Evolutionary conservation across 768 basidiomycete species (phyloP).

Genomic region (Russula dissimulans): DNA sequence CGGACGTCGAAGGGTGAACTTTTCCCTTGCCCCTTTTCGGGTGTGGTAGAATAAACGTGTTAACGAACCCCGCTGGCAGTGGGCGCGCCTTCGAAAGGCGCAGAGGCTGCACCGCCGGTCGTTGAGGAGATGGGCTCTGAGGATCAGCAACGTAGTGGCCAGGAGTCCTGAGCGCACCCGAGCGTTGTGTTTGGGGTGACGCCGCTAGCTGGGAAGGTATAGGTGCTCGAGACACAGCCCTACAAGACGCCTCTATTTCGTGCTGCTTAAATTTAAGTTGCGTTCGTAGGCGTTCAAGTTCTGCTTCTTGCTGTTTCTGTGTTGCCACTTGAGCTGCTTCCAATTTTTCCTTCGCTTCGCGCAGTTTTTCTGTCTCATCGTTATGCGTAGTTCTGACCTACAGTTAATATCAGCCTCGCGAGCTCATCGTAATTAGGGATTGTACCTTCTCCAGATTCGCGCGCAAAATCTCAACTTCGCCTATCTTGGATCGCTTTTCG

Average conservation of each 20-base stretch:
- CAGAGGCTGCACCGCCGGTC: not conserved
- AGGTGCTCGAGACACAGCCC: not conserved
- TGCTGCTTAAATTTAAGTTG: slow-evolving; percentile 19
- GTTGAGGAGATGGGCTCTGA: not conserved
- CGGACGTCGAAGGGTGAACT: not conserved
- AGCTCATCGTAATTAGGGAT: not conserved
- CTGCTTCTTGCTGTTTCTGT: slow-evolving; percentile 9
- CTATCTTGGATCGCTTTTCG: slow-evolving; percentile 18
- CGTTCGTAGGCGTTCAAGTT: slow-evolving; percentile 18
- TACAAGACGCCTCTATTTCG: slow-evolving; percentile 14
- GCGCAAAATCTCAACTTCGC: slow-evolving; percentile 18
- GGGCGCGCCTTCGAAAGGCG: not conserved
- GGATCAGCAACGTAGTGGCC: not conserved
- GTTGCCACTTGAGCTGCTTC: slow-evolving; percentile 11
- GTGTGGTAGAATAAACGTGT: slow-evolving; percentile 3
- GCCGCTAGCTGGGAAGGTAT: not conserved
- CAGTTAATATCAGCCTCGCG: not conserved
- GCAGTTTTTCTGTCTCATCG: slow-evolving; percentile 13
- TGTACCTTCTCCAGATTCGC: slow-evolving; percentile 15
- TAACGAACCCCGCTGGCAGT: slow-evolving; percentile 16
- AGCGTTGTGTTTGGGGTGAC: slow-evolving; percentile 3
- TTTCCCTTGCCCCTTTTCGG: slow-evolving; percentile 7
- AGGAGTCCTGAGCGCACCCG: not conserved
- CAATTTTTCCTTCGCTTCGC: slow-evolving; percentile 10
- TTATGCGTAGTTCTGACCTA: slow-evolving; percentile 4